phyloP scores from a whole-genome alignment of 2,329 filamentous ascomycete genomes.

The Trichoderma arundinaceum region DNA sequence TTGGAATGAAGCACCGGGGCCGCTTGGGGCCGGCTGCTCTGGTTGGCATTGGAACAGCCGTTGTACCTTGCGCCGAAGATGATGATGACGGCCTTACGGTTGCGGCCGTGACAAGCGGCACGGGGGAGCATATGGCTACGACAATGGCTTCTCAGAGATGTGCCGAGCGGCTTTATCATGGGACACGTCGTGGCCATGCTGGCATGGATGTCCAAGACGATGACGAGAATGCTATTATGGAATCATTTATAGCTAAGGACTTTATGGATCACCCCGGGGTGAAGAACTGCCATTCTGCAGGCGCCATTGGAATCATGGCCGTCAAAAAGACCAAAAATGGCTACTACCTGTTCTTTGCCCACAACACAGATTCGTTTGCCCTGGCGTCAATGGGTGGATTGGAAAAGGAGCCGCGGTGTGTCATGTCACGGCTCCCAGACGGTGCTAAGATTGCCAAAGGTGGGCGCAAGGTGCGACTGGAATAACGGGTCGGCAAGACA shows the following conservation, averaged over 20 bases:
- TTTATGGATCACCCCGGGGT: constrained; percentile 94
- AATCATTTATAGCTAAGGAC: constrained; percentile 80
- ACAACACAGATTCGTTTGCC: constrained; percentile 91
- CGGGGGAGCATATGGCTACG: constrained; percentile 97
- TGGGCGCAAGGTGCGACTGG: constrained; percentile 54
- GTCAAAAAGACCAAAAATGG: constrained; percentile 83
- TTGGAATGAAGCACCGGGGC: constrained; percentile 96
- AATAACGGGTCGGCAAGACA: constrained; percentile 35
- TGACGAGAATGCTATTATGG: constrained; percentile 77
- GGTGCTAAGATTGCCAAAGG: constrained; percentile 61
- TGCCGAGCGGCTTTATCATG: constrained; percentile 81
- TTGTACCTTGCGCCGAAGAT: constrained; percentile 75
- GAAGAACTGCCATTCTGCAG: constrained; percentile 75
- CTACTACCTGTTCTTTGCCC: constrained; percentile 87
- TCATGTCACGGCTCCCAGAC: constrained; percentile 79
- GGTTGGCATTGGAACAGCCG: constrained; percentile 86
- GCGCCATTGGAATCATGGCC: constrained; percentile 87
- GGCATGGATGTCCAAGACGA: constrained; percentile 69
- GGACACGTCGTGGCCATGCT: constrained; percentile 62
- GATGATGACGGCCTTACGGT: constrained; percentile 74
- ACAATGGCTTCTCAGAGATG: constrained; percentile 89
- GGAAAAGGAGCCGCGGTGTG: constrained; percentile 75
- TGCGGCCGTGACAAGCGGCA: constrained; percentile 88
- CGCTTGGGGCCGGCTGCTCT: constrained; percentile 91
- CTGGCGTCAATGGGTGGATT: constrained; percentile 85